A percentile compares a stretch with the other conserved stretches of the same genome.
These are phyloP conservation scores for Borealophlyctis nickersoniae DNA, from an alignment of 192 early-diverging fungal species.

Conservation along the genomic window DNA sequence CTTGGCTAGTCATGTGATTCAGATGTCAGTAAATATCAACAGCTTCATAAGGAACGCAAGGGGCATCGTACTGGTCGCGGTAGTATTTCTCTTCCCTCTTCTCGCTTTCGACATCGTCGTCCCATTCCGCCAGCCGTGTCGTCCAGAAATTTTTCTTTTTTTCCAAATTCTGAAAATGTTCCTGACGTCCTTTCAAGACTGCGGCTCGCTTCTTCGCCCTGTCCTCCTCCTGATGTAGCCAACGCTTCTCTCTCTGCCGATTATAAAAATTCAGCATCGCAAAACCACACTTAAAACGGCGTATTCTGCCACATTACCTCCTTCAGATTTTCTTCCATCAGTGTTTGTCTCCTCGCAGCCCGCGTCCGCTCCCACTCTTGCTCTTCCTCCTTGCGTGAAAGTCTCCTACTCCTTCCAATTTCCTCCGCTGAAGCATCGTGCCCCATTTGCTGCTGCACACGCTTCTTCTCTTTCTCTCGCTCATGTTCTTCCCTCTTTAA, in stretches of 20 bases:
- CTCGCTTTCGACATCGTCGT: conserved; percentile 69
- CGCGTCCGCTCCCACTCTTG: conserved; percentile 52
- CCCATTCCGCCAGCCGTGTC: conserved; percentile 55
- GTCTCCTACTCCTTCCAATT: not conserved
- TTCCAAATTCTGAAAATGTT: conserved; percentile 43
- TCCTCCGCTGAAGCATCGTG: not conserved
- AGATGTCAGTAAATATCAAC: not conserved
- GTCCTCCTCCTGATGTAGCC: conserved; percentile 53
- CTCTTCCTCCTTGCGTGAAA: conserved; percentile 20
- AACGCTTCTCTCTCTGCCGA: conserved; percentile 60
- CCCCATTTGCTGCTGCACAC: not conserved
- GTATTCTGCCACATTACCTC: conserved; percentile 28
- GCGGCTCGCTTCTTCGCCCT: conserved; percentile 29
- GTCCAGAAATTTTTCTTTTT: conserved; percentile 37
- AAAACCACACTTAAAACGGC: not conserved
- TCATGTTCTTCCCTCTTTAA: conserved; percentile 10
- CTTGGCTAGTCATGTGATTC: not conserved
- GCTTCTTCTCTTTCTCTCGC: conserved; percentile 7
- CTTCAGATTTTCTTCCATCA: conserved; percentile 37
- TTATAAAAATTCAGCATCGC: conserved; percentile 2
- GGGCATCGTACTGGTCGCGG: conserved; percentile 59
- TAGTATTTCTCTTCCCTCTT: conserved; percentile 71
- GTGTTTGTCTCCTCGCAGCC: conserved; percentile 39
- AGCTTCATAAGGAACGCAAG: not conserved
- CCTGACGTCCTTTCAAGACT: conserved; percentile 41